Conservation (phyloP, 1,284 basidiomycete species). For the Naganishia sp. region DNA sequence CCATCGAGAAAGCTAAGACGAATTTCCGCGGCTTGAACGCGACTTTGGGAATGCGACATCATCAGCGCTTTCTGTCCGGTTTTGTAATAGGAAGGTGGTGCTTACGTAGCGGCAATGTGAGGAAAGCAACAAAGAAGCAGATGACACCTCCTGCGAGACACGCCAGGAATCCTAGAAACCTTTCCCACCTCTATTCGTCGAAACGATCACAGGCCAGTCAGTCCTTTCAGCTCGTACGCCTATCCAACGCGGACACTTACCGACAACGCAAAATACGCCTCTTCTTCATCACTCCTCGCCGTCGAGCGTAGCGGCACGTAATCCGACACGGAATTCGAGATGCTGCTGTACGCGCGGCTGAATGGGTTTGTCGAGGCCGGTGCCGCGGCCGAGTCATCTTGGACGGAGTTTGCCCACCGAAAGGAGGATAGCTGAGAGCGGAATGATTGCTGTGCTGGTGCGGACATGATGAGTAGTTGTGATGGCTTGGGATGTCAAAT, state of each 20-base stretch:
- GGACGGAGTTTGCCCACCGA: conserved; percentile 75
- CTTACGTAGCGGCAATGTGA: conserved; percentile 74
- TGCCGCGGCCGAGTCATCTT: conserved; percentile 65
- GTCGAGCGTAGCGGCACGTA: conserved; percentile 85
- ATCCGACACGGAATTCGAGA: conserved; percentile 61
- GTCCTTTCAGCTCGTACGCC: neutral
- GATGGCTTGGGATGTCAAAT: too few species aligned
- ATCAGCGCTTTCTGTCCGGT: conserved; percentile 2
- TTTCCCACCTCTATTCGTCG: conserved; percentile 53
- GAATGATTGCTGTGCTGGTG: conserved; percentile 38
- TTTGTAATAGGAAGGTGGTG: neutral
- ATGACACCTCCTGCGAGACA: conserved; percentile 87
- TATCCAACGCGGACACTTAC: conserved; percentile 52
- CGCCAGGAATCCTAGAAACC: conserved; percentile 88
- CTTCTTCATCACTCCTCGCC: conserved; percentile 88
- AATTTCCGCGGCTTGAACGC: conserved; percentile 83
- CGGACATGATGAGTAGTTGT: conserved; percentile 5
- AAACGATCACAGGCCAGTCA: neutral
- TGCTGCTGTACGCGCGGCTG: conserved; percentile 47
- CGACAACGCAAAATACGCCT: conserved; percentile 92
- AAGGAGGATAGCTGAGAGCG: conserved; percentile 61
- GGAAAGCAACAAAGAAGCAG: conserved; percentile 93
- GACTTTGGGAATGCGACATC: conserved; percentile 49
- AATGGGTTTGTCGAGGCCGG: conserved; percentile 56
- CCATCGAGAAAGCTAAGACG: conserved; percentile 75